phyloP scores from a whole-genome alignment of 768 basidiomycete species.

The Mycena alexandri region DNA sequence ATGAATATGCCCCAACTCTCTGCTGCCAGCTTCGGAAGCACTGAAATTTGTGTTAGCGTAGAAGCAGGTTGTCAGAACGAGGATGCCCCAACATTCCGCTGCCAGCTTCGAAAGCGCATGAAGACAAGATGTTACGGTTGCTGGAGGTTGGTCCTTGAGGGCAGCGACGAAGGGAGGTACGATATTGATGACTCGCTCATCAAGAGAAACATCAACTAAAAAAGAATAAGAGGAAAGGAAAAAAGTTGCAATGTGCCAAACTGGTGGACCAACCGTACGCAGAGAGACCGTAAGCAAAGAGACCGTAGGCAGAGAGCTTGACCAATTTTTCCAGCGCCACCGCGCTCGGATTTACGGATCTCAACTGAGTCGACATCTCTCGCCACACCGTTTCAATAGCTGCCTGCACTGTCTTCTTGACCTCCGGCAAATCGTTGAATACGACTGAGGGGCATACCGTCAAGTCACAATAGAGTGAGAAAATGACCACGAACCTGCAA shows the following conservation, averaged over 20 bases:
- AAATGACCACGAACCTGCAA: background rate
- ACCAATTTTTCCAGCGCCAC: background rate
- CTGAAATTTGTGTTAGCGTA: no score
- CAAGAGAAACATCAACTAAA: background rate
- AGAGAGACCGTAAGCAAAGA: background rate
- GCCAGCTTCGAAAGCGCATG: background rate
- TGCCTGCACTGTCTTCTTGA: background rate
- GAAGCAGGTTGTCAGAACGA: no score
- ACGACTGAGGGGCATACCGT: background rate
- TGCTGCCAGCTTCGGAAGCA: no score
- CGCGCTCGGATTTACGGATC: background rate
- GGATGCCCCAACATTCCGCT: no score
- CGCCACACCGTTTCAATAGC: background rate
- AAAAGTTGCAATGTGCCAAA: no score
- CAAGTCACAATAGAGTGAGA: background rate
- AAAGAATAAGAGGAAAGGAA: no score
- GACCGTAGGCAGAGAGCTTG: slow-evolving; percentile 5
- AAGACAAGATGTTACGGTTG: background rate
- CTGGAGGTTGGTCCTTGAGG: background rate
- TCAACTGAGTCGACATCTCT: background rate
- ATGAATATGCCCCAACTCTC: background rate
- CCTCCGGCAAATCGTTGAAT: background rate
- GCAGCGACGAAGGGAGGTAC: background rate
- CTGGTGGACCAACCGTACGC: background rate
- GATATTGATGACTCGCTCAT: background rate